These are phyloP conservation scores for Tubosaeta sp. DNA, from an alignment of 768 basidiomycete genomes.

Conservation along the genomic window DNA sequence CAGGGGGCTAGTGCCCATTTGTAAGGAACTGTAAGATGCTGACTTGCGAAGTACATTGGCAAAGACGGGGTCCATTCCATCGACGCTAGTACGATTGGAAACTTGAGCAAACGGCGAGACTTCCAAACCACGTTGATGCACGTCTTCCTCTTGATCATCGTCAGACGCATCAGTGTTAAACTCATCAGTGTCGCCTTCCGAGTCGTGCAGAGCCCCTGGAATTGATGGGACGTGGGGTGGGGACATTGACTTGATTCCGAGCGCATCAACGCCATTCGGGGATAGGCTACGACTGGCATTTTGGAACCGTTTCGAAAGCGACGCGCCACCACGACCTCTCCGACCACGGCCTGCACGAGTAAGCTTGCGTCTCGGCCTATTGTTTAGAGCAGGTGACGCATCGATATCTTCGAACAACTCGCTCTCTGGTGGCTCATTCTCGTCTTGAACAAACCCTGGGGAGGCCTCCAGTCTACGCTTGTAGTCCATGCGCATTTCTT, in stretches of 20 bases:
- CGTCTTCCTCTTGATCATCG: conserved; percentile 23
- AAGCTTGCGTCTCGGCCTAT: conserved; percentile 37
- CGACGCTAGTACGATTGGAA: conserved; percentile 68
- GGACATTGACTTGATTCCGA: conserved; percentile 16
- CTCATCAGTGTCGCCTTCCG: conserved; percentile 14
- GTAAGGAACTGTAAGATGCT: conserved; percentile 38
- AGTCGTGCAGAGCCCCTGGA: conserved; percentile 29
- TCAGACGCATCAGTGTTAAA: conserved; percentile 24
- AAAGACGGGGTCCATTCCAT: conserved; percentile 85
- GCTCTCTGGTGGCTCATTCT: conserved; percentile 36
- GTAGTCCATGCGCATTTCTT: conserved; percentile 71
- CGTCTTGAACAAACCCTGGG: conserved; percentile 34
- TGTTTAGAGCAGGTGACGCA: conserved; percentile 25
- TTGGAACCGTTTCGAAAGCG: conserved; percentile 60
- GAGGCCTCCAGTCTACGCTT: conserved; percentile 48
- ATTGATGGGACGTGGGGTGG: conserved; percentile 33
- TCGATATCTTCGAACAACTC: conserved; percentile 48
- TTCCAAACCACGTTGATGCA: conserved; percentile 22
- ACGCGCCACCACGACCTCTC: conserved; percentile 49
- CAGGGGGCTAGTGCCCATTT: conserved; percentile 53
- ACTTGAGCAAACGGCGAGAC: conserved; percentile 36
- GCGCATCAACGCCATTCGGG: conserved; percentile 35
- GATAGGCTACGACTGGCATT: conserved; percentile 52
- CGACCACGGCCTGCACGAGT: conserved; percentile 46
- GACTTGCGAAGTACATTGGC: conserved; percentile 71